Base-by-base conservation (phyloP, 129 eudicot genomes). In the Artemisia annua region DNA sequence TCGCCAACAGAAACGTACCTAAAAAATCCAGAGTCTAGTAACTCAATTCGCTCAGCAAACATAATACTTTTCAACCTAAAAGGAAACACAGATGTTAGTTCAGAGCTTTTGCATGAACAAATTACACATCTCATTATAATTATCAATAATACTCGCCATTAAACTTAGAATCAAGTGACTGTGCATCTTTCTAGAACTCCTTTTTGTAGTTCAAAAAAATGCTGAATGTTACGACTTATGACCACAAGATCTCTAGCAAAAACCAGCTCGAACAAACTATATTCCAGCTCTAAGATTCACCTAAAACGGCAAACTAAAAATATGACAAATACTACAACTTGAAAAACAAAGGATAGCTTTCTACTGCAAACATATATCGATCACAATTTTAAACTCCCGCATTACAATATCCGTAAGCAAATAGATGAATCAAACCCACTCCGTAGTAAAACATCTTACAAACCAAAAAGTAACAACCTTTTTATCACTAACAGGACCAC, bases 41-140 rank as follows among this genome's bases (percentile, higher is more conserved):
- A 56, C 35, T n/a, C 30, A n/a, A 62, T 64, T 72, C 63, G 68
- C 35, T 44, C 85, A 71, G 75, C 81, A 76, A 72, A 55, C 81
- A 71, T 76, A 76, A 76, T 76, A 76, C 53, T 54, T 54, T 57
- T 70, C 66, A 71, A 50, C 81, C 85, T 76, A 54, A 35, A 49
- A 64, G 58, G 50, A 75, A 70, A 53, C 48, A 43, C 62, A 69
- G 0, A 51, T 50, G 24, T 51, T n/a, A 20, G 30, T 3, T 62
- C 30, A 53, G 52, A 24, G 24, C 49, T 59, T 59, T 43, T 12
- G 30, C n/a, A 3, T 57, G 12, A 30, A 69, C 5, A 62, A 32
- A n/a, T 32, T 69, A 48, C 11, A n/a, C n/a, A 48, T n/a, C 32
- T 68, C 43, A 14, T 10, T 22, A 44, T 5, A 68, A 18, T 14